Conservation (phyloP, 176 grass and related monocot species). For the Raddia distichophylla region DNA sequence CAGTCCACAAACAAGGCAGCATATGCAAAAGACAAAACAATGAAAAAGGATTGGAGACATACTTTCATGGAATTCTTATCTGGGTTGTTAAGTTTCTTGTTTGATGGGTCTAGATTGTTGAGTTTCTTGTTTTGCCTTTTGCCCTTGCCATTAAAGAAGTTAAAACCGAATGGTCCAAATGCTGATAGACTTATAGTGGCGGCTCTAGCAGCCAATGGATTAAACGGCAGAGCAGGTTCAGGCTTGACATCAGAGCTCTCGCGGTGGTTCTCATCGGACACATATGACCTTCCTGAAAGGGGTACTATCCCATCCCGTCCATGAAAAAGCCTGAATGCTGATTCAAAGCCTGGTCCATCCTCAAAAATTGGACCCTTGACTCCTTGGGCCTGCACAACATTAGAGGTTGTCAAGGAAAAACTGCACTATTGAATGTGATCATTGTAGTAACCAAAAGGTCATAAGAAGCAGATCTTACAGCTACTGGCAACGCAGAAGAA, state of each 20-base stretch:
- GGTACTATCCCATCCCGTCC: slow-evolving; percentile 74
- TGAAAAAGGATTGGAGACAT: not conserved
- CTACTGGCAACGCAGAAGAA: slow-evolving; percentile 54
- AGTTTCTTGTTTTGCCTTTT: slow-evolving; percentile 66
- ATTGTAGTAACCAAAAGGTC: not conserved
- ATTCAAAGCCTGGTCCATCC: slow-evolving; percentile 72
- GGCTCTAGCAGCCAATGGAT: slow-evolving; percentile 71
- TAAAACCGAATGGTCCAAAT: slow-evolving; percentile 78
- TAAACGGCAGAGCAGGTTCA: slow-evolving; percentile 57
- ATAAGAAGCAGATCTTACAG: slow-evolving; percentile 53
- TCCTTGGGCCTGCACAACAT: slow-evolving; percentile 47
- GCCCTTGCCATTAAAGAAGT: slow-evolving; percentile 69
- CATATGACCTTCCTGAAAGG: slow-evolving; percentile 68
- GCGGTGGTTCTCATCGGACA: slow-evolving; percentile 43
- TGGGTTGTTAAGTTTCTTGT: slow-evolving; percentile 48
- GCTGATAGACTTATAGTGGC: slow-evolving; percentile 69
- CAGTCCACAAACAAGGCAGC: not conserved
- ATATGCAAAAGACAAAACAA: slow-evolving; percentile 1
- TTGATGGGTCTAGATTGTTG: slow-evolving; percentile 56
- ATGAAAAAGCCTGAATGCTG: slow-evolving; percentile 81
- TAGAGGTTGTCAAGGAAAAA: slow-evolving; percentile 33
- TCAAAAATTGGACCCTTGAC: slow-evolving; percentile 77
- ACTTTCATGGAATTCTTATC: slow-evolving; percentile 56
- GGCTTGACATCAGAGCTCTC: slow-evolving; percentile 38
- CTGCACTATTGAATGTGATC: not conserved